These are phyloP conservation scores for Chytridium lagenaria DNA, from an alignment of 371 early-diverging fungal species.

Conservation along the genomic window DNA sequence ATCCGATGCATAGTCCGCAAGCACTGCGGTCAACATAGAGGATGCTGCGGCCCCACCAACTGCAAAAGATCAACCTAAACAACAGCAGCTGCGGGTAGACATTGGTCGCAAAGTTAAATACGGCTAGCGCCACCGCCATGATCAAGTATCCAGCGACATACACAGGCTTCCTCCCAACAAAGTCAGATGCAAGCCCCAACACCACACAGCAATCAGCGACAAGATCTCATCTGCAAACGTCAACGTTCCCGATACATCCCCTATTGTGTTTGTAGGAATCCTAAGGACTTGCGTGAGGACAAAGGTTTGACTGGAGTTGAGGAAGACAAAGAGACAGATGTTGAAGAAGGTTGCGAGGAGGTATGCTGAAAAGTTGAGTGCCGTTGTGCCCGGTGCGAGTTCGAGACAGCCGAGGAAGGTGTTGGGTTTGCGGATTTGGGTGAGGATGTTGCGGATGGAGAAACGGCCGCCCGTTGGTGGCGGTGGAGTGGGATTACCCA, in stretches of 20 bases:
- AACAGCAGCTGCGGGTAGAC: constrained; percentile 59
- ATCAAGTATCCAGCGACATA: constrained; percentile 59
- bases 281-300: constrained; percentile 48
- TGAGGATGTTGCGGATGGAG: neutral
- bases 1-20: constrained; percentile 51
- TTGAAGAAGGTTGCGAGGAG: constrained; percentile 36
- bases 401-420: constrained; percentile 17
- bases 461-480: no score
- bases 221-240: constrained; percentile 70
- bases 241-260: constrained; percentile 52
- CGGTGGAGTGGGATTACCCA: no score
- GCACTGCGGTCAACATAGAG: constrained; percentile 65
- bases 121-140: constrained; percentile 59
- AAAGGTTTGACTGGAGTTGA: constrained; percentile 46
- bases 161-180: constrained; percentile 58
- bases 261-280: constrained; percentile 40
- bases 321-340: constrained; percentile 49
- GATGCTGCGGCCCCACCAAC: constrained; percentile 73
- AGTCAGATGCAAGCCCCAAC: constrained; percentile 67
- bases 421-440: neutral
- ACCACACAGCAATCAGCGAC: constrained; percentile 49
- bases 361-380: constrained; percentile 26
- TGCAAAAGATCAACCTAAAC: constrained; percentile 65
- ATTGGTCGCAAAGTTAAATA: constrained; percentile 52
- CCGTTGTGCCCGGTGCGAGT: constrained; percentile 10